Base-by-base conservation (phyloP, 371 early-diverging fungal genomes). In the Mortierella sp. region DNA sequence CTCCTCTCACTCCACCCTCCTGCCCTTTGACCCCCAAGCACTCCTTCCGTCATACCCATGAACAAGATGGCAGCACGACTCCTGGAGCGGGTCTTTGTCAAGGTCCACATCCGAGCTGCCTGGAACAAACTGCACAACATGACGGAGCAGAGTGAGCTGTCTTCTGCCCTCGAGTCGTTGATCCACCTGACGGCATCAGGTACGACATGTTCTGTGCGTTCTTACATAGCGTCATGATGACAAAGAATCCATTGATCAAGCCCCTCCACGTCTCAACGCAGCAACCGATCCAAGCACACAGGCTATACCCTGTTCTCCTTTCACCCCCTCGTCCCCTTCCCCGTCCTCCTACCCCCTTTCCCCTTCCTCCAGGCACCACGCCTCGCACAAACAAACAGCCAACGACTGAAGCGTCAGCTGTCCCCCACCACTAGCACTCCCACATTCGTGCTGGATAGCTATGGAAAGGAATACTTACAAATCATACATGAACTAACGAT, bases 121-220 rank as follows among this genome's bases (percentile, higher is more conserved):
- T 73, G 74, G 74, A 73, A 67, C 68, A 73, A 73, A 38, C 74
- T 73, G 19, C 64, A 74, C 47, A 68, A 68, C 47, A 74, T 68
- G 62, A 74, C 69, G 16, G 76, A 74, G 18, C 69, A 74, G 12
- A 52, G 58, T 41, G 76, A 74, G 48, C 64, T 67, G 13, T 67
- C 67, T 12, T 68, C 68, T 38, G 68, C 74, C 4, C 64, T 73
- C 53, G 74, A 73, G 61, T 73, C 74, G 30, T 47, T 73, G 49
- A 73, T 73, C 51, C 74, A 67, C 57, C 64, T 73, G 55, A 73
- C 74, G 19, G 48, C 67, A 31, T 64, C 74, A 63, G 74, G 74
- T 67, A 65, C 34, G 55, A n/a, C 19, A 46, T n/a, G 23, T 55
- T 3, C 41, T 48, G 30, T 21, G 19, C 47, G 7, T 52, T 45